Conservation (phyloP, 306 rosid species). For the Acmispon strigosus region DNA sequence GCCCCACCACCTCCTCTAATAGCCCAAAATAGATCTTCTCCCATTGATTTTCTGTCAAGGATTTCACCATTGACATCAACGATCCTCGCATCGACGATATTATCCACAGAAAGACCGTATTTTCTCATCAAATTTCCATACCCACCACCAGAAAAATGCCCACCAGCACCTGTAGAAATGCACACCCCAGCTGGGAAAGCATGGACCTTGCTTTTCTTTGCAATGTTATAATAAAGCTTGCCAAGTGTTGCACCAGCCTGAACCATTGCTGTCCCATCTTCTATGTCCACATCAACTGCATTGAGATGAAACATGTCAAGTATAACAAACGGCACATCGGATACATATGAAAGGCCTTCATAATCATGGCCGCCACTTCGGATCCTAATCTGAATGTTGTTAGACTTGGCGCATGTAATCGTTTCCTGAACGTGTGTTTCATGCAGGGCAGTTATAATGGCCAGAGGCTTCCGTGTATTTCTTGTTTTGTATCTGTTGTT, state of each 20-base stretch:
- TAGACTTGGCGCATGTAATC: slow-evolving; percentile 16
- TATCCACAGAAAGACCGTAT: too few relatives aligned
- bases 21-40: slow-evolving; percentile 42
- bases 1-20: slow-evolving; percentile 39
- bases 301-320: slow-evolving; percentile 22
- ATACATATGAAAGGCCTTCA: slow-evolving; percentile 24
- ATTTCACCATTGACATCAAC: slow-evolving; percentile 25
- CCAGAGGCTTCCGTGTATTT: slow-evolving; percentile 19
- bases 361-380: slow-evolving; percentile 41
- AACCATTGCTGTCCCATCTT: neutral
- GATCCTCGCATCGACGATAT: slow-evolving; percentile 17
- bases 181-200: slow-evolving; percentile 56
- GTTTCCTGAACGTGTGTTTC: slow-evolving; percentile 15
- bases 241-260: slow-evolving; percentile 27
- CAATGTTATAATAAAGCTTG: slow-evolving; percentile 17
- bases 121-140: slow-evolving; percentile 71
- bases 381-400: slow-evolving; percentile 16
- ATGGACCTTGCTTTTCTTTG: neutral
- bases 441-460: neutral
- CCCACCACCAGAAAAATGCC: slow-evolving; percentile 74
- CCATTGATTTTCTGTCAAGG: slow-evolving; percentile 24
- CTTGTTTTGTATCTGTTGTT: slow-evolving; percentile 14
- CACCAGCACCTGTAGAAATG: slow-evolving; percentile 46
- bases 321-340: slow-evolving; percentile 10
- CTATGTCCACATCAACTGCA: neutral